Percentiles rank a stretch among this genome's conserved stretches.
Conservation (phyloP, 805 yeast genomes). For the Maudiozyma pseudohumilis region DNA sequence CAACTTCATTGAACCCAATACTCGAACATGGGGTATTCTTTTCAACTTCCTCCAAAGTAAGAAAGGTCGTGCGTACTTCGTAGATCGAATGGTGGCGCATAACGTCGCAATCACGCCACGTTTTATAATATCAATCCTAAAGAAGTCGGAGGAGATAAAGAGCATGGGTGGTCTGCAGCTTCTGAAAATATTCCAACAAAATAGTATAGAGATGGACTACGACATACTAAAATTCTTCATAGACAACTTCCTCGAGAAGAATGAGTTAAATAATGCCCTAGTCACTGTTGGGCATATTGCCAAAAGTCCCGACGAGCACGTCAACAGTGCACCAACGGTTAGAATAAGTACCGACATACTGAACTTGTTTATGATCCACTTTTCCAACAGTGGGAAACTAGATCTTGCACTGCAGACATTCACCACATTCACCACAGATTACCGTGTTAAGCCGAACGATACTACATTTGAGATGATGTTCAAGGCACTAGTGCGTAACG, state of each 20-base stretch:
- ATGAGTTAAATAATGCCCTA: conserved; percentile 26
- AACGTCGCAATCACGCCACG: conserved; percentile 27
- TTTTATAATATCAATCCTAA: background rate
- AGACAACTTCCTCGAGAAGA: conserved; percentile 20
- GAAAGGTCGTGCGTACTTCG: conserved; percentile 24
- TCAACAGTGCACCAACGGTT: background rate
- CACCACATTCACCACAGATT: conserved; percentile 24
- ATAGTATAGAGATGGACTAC: conserved; percentile 21
- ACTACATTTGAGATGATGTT: conserved; percentile 24
- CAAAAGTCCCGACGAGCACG: background rate
- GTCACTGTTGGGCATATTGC: conserved; percentile 16
- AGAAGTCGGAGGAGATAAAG: background rate
- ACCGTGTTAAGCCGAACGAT: conserved; percentile 24
- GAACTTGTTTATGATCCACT: conserved; percentile 25
- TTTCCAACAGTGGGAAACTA: conserved; percentile 28
- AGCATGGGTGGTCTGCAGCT: conserved; percentile 12
- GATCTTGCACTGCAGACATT: conserved; percentile 29
- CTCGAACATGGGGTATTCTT: conserved; percentile 32
- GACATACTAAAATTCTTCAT: conserved; percentile 21
- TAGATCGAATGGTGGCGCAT: conserved; percentile 26
- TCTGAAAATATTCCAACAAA: conserved; percentile 17
- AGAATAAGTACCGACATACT: conserved; percentile 15
- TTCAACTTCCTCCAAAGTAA: conserved; percentile 29
- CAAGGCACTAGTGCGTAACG: conserved; percentile 4
- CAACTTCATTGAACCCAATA: conserved; percentile 25